Base-by-base conservation (phyloP, 106 monocot species). In the Dendrobium officinale region DNA sequence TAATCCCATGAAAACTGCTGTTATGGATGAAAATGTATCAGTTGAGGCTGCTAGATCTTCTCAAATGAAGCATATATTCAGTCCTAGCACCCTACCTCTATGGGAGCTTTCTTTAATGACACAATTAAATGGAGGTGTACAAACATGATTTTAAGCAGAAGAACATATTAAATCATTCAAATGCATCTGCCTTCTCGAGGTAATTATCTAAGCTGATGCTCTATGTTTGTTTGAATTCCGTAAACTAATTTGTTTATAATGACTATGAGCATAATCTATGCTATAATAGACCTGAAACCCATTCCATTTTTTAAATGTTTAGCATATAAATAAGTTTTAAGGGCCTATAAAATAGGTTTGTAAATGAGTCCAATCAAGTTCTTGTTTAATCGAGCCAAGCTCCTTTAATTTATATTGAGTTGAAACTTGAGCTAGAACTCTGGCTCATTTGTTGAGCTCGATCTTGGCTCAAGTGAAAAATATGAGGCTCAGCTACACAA, bases 111-210 rank as follows among this genome's bases (percentile, higher is more conserved):
- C 87, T 78, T 77, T 87, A 77, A 89, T 82, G 79, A 77, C 84
- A 81, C 81, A 81, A 10, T 18, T 79, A 37, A 79, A 82, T 82
- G 82, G 68, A 43, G 80, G 20, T 61, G 45, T 40, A 74, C 77
- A 85, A 85, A 9, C 73, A 83, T 49, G 81, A 82, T 16, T 73
- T 85, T 41, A 87, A 13, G 51, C 51, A 84, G 81, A 81, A 85
- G 73, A 90, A 79, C 83, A 55, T 86, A 16, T 85, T 92, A 67
- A 88, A 90, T 76, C 96, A 90, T 82, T 96, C 96, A 72, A 73
- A 86, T 84, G 81, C 86, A 73, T 96, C 96, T 80, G 93, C 95
- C 29, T 95, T 95, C 77, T 87, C 94, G 43, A 96, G 96, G 96
- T 96, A 87, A 19, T 20, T 20, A 66, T 43, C 73, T 56, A 13